A percentile compares a stretch with the other conserved stretches of the same genome.
These are phyloP conservation scores for Psilocybe cubensis DNA, from an alignment of 768 basidiomycete genomes.

Conservation along the genomic window DNA sequence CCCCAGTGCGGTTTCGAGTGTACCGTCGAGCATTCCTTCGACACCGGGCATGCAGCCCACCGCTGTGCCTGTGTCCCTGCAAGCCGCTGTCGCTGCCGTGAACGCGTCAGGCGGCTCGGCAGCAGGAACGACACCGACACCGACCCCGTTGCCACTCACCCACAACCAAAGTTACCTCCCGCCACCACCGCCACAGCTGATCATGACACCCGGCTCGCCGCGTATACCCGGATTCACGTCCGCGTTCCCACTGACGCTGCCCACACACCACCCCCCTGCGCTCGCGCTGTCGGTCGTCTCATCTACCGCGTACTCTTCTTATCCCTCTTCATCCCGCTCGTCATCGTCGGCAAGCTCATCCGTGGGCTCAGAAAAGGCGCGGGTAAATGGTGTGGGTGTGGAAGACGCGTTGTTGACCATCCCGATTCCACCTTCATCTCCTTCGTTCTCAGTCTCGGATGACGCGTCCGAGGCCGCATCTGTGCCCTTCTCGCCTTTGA, in stretches of 20 bases:
- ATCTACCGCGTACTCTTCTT: conserved; percentile 3
- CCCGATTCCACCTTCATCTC: no score
- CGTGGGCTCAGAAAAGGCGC: conserved; percentile 26
- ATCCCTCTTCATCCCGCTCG: conserved; percentile 30
- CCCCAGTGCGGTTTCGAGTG: conserved; percentile 25
- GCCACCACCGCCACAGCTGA: no score
- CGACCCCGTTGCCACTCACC: conserved; percentile 13
- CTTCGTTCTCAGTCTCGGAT: conserved; percentile 5
- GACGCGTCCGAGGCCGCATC: neutral
- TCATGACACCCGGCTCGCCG: no score
- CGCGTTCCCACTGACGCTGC: conserved; percentile 36
- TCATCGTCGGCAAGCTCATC: no score
- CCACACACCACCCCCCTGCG: conserved; percentile 17
- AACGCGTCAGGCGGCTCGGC: neutral
- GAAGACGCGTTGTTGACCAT: no score
- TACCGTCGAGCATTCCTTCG: conserved; percentile 50
- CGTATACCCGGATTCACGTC: conserved; percentile 20
- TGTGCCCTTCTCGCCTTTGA: conserved; percentile 5
- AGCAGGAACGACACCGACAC: neutral
- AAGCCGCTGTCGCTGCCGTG: no score
- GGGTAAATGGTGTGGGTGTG: no score
- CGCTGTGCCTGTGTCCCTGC: conserved; percentile 1
- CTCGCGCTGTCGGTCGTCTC: conserved; percentile 2
- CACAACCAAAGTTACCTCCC: no score
- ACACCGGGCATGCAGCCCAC: neutral